Conservation (phyloP, 441 rosid species). For the Pelargonium fulgidum region DNA sequence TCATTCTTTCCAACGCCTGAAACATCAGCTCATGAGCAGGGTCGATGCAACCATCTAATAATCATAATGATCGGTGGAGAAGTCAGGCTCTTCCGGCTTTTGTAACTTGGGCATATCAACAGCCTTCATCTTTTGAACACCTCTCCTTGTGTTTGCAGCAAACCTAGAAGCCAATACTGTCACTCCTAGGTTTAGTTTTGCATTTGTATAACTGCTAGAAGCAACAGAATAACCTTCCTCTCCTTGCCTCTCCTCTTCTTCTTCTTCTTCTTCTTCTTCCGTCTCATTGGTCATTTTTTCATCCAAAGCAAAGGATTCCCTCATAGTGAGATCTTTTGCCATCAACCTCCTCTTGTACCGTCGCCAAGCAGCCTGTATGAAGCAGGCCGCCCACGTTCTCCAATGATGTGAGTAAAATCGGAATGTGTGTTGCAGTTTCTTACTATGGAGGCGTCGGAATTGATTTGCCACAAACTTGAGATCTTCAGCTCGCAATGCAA, state of each 20-base stretch:
- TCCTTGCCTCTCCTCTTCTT: neutral
- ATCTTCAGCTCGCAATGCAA: constrained; percentile 86
- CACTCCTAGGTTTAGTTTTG: constrained; percentile 60
- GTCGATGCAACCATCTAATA: constrained; percentile 25
- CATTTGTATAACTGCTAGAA: constrained; percentile 34
- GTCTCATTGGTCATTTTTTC: constrained; percentile 27
- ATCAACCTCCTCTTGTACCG: constrained; percentile 58
- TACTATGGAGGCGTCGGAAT: constrained; percentile 84
- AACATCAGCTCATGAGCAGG: neutral
- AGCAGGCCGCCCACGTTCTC: constrained; percentile 97
- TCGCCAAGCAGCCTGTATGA: constrained; percentile 88
- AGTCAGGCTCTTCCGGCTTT: constrained; percentile 92
- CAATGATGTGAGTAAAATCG: constrained; percentile 87
- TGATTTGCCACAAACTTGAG: constrained; percentile 86
- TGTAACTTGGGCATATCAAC: constrained; percentile 56
- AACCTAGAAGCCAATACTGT: constrained; percentile 75
- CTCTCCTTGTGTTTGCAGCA: constrained; percentile 85
- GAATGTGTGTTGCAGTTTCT: constrained; percentile 82
- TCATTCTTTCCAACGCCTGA: too few species aligned
- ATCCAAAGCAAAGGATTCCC: constrained; percentile 37
- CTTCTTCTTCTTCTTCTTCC: constrained; percentile 18
- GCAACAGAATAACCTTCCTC: constrained; percentile 20
- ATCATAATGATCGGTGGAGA: constrained; percentile 54
- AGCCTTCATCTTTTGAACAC: constrained; percentile 61
- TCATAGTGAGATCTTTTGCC: constrained; percentile 36